Conservation (phyloP, 495 filamentous ascomycete genomes). For the Pyrenopolyporus hunteri region DNA sequence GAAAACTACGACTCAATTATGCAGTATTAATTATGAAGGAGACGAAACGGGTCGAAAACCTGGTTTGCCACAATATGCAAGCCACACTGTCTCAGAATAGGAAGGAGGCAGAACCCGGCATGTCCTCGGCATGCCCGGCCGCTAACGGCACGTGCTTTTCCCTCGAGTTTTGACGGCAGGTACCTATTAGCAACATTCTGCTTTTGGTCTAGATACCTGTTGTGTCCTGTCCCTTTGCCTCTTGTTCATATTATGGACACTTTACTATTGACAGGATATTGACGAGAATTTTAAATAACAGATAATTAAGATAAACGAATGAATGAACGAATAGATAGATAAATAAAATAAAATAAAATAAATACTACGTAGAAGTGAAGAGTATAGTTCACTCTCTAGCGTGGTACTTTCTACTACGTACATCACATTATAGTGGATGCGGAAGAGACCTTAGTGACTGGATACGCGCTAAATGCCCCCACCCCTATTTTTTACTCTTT, state of each 20-base stretch:
- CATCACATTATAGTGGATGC: too few relatives aligned
- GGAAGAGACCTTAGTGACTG: too few relatives aligned
- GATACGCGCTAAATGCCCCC: too few relatives aligned
- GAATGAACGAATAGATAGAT: too few relatives aligned
- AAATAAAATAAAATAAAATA: too few relatives aligned
- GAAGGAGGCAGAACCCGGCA: background rate
- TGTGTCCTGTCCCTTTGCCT: background rate
- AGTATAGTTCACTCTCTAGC: too few relatives aligned
- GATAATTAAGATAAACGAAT: background rate
- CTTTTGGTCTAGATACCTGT: background rate
- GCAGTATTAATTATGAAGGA: too few relatives aligned
- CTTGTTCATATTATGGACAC: too few relatives aligned
- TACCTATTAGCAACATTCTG: background rate
- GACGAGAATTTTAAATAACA: background rate
- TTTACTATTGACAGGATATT: background rate
- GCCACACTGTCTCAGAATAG: slow-evolving; percentile 21
- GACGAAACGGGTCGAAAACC: background rate
- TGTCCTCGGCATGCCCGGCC: slow-evolving; percentile 7
- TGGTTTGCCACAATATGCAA: slow-evolving; percentile 26
- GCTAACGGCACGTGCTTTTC: slow-evolving; percentile 5
- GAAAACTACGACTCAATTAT: too few relatives aligned
- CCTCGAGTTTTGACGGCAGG: slow-evolving; percentile 12
- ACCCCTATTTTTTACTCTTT: too few relatives aligned
- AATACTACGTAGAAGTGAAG: too few relatives aligned
- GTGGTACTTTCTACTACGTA: too few relatives aligned